Conservation (phyloP, 2,329 filamentous ascomycete genomes). For the Domatiomyces globalis region DNA sequence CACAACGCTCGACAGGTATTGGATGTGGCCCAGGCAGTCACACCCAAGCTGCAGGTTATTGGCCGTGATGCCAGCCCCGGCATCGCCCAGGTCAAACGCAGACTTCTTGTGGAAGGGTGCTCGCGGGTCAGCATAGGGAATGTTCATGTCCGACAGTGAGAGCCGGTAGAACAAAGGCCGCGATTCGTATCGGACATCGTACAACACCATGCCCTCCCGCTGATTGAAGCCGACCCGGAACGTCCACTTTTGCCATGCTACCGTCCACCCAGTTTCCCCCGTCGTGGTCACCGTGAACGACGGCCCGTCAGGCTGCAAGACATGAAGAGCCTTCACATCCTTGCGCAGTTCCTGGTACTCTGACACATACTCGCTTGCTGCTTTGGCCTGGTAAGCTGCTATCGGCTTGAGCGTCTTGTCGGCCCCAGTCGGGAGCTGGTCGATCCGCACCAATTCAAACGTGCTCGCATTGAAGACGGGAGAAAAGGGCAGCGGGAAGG, state of each 20-base stretch:
- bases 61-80: constrained; percentile 50
- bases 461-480: constrained; percentile 51
- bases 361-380: constrained; percentile 52
- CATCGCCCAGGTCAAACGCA: constrained; percentile 57
- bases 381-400: constrained; percentile 17
- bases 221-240: constrained; percentile 49
- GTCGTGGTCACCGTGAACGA: constrained; percentile 43
- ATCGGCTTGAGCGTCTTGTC: constrained; percentile 38
- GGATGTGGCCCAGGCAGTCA: constrained; percentile 56
- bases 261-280: constrained; percentile 38
- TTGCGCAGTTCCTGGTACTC: constrained; percentile 47
- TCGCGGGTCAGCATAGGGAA: constrained; percentile 47
- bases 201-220: constrained; percentile 52
- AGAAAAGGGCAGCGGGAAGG: constrained; percentile 52
- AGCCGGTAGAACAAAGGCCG: constrained; percentile 55
- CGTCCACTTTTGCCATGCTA: constrained; percentile 54
- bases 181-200: constrained; percentile 50
- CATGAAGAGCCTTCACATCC: constrained; percentile 50
- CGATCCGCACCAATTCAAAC: constrained; percentile 54
- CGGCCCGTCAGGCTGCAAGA: constrained; percentile 50
- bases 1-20: constrained; percentile 48
- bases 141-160: constrained; percentile 53
- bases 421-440: constrained; percentile 52
- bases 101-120: constrained; percentile 56
- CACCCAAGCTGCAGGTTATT: constrained; percentile 57